Conservation (phyloP, 306 rosid species). For the Castanea mollissima region DNA sequence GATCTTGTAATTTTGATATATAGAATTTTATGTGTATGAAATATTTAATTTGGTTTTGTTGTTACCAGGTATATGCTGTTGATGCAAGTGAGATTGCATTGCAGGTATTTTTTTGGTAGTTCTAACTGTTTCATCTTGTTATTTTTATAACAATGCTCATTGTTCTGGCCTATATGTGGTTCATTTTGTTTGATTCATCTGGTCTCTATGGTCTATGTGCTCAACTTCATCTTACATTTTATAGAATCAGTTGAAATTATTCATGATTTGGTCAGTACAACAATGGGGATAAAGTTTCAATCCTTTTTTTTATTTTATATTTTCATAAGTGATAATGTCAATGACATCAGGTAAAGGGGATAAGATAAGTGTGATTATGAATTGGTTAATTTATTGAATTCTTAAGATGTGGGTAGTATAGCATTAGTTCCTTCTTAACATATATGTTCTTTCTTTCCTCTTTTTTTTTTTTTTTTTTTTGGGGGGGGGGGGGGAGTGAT, state of each 20-base stretch:
- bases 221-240: background rate
- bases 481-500: too few relatives aligned
- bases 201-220: background rate
- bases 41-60: conserved; percentile 29
- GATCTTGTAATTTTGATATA: background rate
- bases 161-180: background rate
- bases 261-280: background rate
- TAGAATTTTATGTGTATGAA: background rate
- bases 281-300: background rate
- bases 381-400: background rate
- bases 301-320: background rate
- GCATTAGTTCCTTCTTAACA: background rate
- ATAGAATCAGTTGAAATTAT: background rate
- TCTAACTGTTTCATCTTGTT: conserved; percentile 1
- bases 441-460: background rate
- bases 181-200: background rate
- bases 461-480: background rate
- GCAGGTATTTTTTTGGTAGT: conserved; percentile 62
- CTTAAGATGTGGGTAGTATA: background rate
- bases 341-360: background rate
- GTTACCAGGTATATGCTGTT: conserved; percentile 84
- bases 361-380: background rate
- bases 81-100: conserved; percentile 98
- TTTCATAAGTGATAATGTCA: background rate
- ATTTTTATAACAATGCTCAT: background rate